Evolutionary conservation across 2,329 filamentous ascomycete genomes (phyloP).

Genomic region (Neofusicoccum parvum): DNA sequence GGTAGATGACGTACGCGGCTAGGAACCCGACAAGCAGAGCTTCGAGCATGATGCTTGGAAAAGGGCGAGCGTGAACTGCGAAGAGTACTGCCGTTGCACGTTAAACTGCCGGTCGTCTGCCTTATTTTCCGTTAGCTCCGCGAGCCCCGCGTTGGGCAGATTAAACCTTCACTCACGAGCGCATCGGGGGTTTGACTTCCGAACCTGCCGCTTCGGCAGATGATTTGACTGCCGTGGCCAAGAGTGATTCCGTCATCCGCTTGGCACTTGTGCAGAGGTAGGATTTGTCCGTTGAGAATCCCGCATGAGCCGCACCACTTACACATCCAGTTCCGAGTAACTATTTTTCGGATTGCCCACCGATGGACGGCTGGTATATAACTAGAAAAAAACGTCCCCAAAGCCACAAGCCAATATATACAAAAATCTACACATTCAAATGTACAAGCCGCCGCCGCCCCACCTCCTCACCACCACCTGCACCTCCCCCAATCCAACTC

Average conservation of each 20-base stretch:
- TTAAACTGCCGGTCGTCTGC: no score
- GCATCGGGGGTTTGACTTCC: neutral
- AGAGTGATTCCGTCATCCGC: neutral
- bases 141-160: neutral
- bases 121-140: neutral
- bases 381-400: neutral
- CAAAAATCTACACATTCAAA: neutral
- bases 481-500: slow-evolving; percentile 16
- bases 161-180: neutral
- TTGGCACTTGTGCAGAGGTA: no score
- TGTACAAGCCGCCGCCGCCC: neutral
- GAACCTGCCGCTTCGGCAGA: neutral
- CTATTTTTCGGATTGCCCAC: no score
- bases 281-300: no score
- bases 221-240: neutral
- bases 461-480: slow-evolving; percentile 6
- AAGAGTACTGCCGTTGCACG: no score
- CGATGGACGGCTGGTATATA: no score
- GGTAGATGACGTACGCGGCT: slow-evolving; percentile 33
- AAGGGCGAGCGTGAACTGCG: no score
- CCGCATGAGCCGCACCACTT: neutral
- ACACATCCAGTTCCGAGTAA: neutral
- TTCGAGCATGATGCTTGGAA: neutral
- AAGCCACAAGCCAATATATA: neutral
- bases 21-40: neutral